Conservation (phyloP, 2,329 filamentous ascomycete species). For the Erysiphe neolycopersici region DNA sequence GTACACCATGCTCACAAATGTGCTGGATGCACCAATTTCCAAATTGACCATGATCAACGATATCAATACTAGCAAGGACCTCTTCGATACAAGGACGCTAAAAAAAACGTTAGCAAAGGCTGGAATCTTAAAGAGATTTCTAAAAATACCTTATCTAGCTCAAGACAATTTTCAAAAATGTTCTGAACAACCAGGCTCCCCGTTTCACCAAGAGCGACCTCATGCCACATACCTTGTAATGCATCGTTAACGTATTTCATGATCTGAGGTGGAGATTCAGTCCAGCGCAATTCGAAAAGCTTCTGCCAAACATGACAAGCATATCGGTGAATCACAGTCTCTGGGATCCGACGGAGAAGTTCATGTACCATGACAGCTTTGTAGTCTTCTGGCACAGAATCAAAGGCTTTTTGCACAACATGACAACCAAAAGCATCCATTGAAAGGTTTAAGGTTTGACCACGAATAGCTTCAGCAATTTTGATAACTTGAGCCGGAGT, state of each 20-base stretch:
- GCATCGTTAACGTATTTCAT: conserved; percentile 98
- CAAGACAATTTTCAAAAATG: conserved; percentile 96
- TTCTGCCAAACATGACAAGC: conserved; percentile 99
- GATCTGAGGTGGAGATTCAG: conserved; percentile 78
- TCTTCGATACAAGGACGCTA: conserved; percentile 93
- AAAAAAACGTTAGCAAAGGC: conserved; percentile 6
- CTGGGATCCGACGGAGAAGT: conserved; percentile 75
- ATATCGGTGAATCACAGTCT: conserved; percentile 95
- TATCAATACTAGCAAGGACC: conserved; percentile 80
- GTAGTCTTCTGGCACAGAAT: conserved; percentile 90
- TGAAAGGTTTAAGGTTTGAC: conserved; percentile 76
- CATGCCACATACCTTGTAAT: conserved; percentile 91
- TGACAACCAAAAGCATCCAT: conserved; percentile 99
- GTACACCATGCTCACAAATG: conserved; percentile 86
- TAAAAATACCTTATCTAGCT: conserved; percentile 70
- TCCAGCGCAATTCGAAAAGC: conserved; percentile 93
- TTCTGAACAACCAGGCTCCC: conserved; percentile 96
- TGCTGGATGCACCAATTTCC: conserved; percentile 99
- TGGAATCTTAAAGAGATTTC: neutral
- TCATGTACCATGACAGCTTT: conserved; percentile 99
- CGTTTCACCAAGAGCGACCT: conserved; percentile 89
- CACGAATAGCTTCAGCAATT: conserved; percentile 81
- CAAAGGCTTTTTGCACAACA: conserved; percentile 95
- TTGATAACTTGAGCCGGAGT: conserved; percentile 82
- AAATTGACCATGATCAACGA: conserved; percentile 91